These are phyloP conservation scores for Boechera stricta DNA, from an alignment of 345 rosid species.

Conservation along the genomic window DNA sequence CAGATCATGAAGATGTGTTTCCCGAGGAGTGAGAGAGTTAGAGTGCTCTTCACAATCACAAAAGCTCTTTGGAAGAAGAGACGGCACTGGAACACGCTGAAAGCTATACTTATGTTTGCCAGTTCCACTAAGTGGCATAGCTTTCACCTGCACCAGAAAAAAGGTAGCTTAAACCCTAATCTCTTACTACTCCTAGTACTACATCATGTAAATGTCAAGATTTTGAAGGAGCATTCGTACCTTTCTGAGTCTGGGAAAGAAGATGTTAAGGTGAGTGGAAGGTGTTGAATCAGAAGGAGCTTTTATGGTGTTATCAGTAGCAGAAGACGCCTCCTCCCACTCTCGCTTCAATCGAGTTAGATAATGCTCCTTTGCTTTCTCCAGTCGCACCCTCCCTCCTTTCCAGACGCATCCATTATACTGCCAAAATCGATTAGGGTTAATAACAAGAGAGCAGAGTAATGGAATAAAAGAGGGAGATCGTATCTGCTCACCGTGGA, in stretches of 20 bases:
- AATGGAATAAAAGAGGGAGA: not conserved
- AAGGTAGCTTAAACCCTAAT: slow-evolving; percentile 9
- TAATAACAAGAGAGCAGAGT: not conserved
- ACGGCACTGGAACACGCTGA: slow-evolving; percentile 61
- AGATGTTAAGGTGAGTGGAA: slow-evolving; percentile 58
- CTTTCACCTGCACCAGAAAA: slow-evolving; percentile 58
- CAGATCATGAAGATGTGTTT: slow-evolving; percentile 37
- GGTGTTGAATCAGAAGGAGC: slow-evolving; percentile 35
- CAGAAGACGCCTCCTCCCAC: slow-evolving; percentile 57
- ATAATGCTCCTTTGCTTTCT: slow-evolving; percentile 89
- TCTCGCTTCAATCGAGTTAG: slow-evolving; percentile 69
- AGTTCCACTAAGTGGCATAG: slow-evolving; percentile 73
- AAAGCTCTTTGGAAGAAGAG: slow-evolving; percentile 67
- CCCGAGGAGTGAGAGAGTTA: slow-evolving; percentile 38
- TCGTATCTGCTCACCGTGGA: slow-evolving; percentile 55
- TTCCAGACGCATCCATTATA: slow-evolving; percentile 93
- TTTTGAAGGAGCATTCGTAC: slow-evolving; percentile 41
- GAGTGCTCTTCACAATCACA: slow-evolving; percentile 94
- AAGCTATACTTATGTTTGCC: slow-evolving; percentile 94
- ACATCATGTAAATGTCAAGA: not conserved
- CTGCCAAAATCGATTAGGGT: slow-evolving; percentile 48
- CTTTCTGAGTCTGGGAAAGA: slow-evolving; percentile 76
- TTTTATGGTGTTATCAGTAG: slow-evolving; percentile 20
- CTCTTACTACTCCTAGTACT: not conserved
- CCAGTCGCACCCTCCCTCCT: slow-evolving; percentile 82